A percentile compares a stretch with the other conserved stretches of the same genome.
phyloP scores from a whole-genome alignment of 176 grass and related monocot species.

The sorghum (Sorghum bicolor) region DNA sequence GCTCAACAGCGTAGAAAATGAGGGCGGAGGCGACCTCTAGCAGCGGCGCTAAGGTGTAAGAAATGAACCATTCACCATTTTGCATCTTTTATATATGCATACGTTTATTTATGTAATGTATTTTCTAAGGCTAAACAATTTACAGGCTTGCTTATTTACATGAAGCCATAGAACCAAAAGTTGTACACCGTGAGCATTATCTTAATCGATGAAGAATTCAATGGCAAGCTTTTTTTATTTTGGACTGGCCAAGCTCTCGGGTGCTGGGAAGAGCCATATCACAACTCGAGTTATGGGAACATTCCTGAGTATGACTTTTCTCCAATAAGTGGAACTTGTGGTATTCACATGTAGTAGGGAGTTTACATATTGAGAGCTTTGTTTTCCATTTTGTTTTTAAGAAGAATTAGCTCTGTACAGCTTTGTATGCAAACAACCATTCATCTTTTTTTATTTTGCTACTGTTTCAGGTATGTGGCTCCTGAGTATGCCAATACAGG shows the following conservation, averaged over 20 bases:
- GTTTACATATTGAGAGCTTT: not conserved
- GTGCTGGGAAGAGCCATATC: slow-evolving; percentile 85
- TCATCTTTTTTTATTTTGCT: not conserved
- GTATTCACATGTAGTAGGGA: not conserved
- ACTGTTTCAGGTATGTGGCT: slow-evolving; percentile 66
- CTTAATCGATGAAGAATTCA: slow-evolving; percentile 86
- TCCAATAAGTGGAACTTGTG: not conserved
- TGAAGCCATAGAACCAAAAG: slow-evolving; percentile 91
- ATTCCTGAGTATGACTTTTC: not conserved
- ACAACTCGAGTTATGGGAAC: slow-evolving; percentile 65
- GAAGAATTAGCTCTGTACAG: not conserved
- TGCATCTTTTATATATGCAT: slow-evolving; percentile 2
- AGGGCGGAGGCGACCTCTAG: no score
- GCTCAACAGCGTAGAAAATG: no score
- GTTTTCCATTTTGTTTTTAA: not conserved
- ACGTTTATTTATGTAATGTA: not conserved
- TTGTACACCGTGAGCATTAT: slow-evolving; percentile 92
- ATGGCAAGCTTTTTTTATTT: slow-evolving; percentile 88
- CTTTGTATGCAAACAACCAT: not conserved
- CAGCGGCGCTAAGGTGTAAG: slow-evolving; percentile 86
- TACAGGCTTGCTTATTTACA: slow-evolving; percentile 85
- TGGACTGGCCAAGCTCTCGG: slow-evolving; percentile 76
- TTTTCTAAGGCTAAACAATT: slow-evolving; percentile 8
- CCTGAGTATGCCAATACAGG: slow-evolving; percentile 84
- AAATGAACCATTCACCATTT: slow-evolving; percentile 13